Evolutionary conservation across 345 rosid genomes (phyloP), one percentile per base, ranked within the genome.

Genomic region (Citrus maxima): DNA sequence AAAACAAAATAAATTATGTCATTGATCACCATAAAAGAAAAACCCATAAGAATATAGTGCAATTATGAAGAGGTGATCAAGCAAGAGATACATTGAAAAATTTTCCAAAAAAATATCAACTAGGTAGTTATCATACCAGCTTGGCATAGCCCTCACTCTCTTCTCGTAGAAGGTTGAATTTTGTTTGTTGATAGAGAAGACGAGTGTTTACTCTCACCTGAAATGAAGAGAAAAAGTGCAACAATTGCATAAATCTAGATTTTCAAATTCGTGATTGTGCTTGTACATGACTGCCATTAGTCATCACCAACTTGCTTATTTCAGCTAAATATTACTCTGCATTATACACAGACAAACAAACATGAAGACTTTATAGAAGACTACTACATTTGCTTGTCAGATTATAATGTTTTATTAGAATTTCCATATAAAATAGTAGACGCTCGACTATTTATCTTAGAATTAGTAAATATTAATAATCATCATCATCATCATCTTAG

Each of bases 141-240:
- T 97, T 97, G 62, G 99, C 99, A 85, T 97, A 97, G 85, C 99
- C 99, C 85, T 97, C 99, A 38, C 98, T 97, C 86, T 97, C 99
- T 86, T 97, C 99, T 22, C 99, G 93, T 78, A 94, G 93, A 84
- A 97, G 91, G 83, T 97, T 97, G 86, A 97, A 97, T 82, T 97
- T 97, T 60, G 99, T 93, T 86, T 97, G 99, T 84, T 96, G 99
- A 86, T 96, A 96, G 73, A 94, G 95, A 81, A 96, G 93, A 58
- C 98, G 99, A 63, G 99, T 96, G 84, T 96, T 96, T 74, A 96
- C 91, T 81, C 99, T 92, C 82, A 96, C 99, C 99, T 96, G 90
- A 77, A 85, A 83, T 66, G 78, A 82, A 67, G 18, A 85, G 24
- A 34, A 56, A 30, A 82, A 22, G 14, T n/a, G 12, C 61, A 77